Evolutionary conservation across 495 filamentous ascomycete genomes (phyloP).

Genomic region (Apodospora peruviana): DNA sequence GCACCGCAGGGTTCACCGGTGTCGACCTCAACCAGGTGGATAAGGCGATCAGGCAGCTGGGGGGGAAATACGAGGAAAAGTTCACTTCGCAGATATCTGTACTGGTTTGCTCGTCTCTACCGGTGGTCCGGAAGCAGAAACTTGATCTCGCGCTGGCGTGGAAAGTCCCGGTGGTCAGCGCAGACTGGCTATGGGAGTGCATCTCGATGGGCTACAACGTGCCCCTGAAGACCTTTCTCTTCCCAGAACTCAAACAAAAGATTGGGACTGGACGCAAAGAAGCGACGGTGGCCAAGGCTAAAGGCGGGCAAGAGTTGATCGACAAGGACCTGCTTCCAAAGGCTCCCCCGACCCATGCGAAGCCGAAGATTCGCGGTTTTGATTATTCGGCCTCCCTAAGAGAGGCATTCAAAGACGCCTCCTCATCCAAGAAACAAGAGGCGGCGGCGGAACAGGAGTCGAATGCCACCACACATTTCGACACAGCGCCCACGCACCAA

Average conservation of each 20-base stretch:
- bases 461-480: conserved; percentile 20
- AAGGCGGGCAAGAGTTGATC: conserved; percentile 5
- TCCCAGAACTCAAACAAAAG: conserved; percentile 28
- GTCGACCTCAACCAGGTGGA: conserved; percentile 79
- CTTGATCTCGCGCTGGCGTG: conserved; percentile 65
- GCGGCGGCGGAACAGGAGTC: conserved; percentile 7
- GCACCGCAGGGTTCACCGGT: conserved; percentile 76
- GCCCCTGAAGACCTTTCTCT: conserved; percentile 33
- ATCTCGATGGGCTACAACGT: conserved; percentile 43
- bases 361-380: conserved; percentile 9
- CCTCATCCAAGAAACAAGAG: conserved; percentile 1
- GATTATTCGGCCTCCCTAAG: conserved; percentile 18
- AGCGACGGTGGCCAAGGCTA: conserved; percentile 1
- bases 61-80: conserved; percentile 71
- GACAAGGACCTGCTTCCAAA: conserved; percentile 20
- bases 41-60: conserved; percentile 68
- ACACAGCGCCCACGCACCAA: conserved; percentile 34
- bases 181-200: conserved; percentile 79
- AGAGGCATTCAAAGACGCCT: background rate
- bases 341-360: conserved; percentile 1
- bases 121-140: conserved; percentile 63
- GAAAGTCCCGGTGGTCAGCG: conserved; percentile 69
- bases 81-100: conserved; percentile 62
- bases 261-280: conserved; percentile 3
- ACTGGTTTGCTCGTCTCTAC: conserved; percentile 58